phyloP scores from a whole-genome alignment of 148 eudicot genomes.

The Fagopyrum tataricum region DNA sequence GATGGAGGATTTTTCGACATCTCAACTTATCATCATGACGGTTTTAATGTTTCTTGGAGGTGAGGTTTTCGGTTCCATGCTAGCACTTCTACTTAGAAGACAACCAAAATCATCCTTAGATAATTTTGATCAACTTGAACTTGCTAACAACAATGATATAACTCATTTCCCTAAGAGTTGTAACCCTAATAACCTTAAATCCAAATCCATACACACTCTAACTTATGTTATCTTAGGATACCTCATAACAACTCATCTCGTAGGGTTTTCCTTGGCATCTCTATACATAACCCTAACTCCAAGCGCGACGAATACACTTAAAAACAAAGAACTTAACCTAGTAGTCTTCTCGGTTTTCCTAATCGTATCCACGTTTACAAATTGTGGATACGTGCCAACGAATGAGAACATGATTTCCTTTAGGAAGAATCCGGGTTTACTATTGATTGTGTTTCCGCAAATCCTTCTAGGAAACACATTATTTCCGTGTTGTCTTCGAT shows the following conservation, averaged over 20 bases:
- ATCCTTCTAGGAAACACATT: slow-evolving; percentile 57
- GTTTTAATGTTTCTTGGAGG: slow-evolving; percentile 62
- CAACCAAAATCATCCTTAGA: slow-evolving; percentile 5
- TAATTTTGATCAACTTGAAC: neutral
- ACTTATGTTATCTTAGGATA: slow-evolving; percentile 30
- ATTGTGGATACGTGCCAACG: slow-evolving; percentile 62
- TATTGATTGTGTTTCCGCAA: slow-evolving; percentile 51
- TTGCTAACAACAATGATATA: neutral
- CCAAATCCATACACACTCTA: slow-evolving; percentile 33
- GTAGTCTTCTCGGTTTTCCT: slow-evolving; percentile 40
- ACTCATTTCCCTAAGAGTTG: neutral
- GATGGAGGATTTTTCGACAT: slow-evolving; percentile 61
- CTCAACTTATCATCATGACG: slow-evolving; percentile 50
- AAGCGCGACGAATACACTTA: slow-evolving; percentile 38
- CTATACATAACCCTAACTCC: slow-evolving; percentile 25
- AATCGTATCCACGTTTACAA: slow-evolving; percentile 51
- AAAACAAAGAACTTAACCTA: slow-evolving; percentile 33
- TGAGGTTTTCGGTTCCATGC: slow-evolving; percentile 56
- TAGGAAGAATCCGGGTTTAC: slow-evolving; percentile 49
- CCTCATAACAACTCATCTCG: slow-evolving; percentile 24
- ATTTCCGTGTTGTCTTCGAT: slow-evolving; percentile 31
- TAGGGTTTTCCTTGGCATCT: slow-evolving; percentile 27
- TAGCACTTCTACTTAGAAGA: slow-evolving; percentile 34
- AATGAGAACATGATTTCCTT: slow-evolving; percentile 70
- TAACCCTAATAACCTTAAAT: slow-evolving; percentile 17